These are phyloP conservation scores for Singerocomus rubriflavus DNA, from an alignment of 1,284 basidiomycete genomes.

Conservation along the genomic window DNA sequence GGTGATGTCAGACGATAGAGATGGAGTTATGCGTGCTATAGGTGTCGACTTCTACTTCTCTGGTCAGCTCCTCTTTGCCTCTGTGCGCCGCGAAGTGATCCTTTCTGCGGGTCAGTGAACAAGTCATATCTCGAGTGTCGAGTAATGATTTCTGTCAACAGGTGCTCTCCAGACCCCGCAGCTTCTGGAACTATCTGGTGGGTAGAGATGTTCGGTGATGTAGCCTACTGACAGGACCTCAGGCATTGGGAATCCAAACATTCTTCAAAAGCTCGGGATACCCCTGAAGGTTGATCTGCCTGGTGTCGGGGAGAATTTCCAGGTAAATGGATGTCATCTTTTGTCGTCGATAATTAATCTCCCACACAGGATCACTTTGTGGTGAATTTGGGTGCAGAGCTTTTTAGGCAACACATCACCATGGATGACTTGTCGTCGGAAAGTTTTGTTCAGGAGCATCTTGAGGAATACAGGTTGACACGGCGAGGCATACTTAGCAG, in stretches of 20 bases:
- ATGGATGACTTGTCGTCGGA: slow-evolving; percentile 14
- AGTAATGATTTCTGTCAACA: neutral
- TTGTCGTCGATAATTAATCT: neutral
- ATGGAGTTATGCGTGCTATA: slow-evolving; percentile 3
- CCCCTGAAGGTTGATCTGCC: slow-evolving; percentile 24
- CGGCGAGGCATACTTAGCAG: slow-evolving; percentile 15
- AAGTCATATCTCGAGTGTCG: neutral
- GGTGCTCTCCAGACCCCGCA: slow-evolving; percentile 28
- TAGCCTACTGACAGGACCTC: neutral
- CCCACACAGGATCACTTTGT: slow-evolving; percentile 13
- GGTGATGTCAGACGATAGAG: slow-evolving; percentile 7
- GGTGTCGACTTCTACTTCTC: slow-evolving; percentile 15
- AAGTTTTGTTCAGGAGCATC: slow-evolving; percentile 5
- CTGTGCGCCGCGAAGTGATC: slow-evolving; percentile 24
- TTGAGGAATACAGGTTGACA: slow-evolving; percentile 12
- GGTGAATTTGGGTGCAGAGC: slow-evolving; percentile 16
- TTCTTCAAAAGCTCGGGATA: slow-evolving; percentile 21
- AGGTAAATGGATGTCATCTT: slow-evolving; percentile 10
- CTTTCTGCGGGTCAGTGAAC: slow-evolving; percentile 21
- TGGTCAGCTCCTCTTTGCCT: slow-evolving; percentile 10
- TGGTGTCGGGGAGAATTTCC: slow-evolving; percentile 36
- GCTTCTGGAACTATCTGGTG: slow-evolving; percentile 35
- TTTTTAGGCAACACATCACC: slow-evolving; percentile 10
- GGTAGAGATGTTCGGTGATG: neutral
- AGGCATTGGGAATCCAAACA: slow-evolving; percentile 16